Evolutionary conservation across 2,329 filamentous ascomycete genomes (phyloP), one percentile per base, ranked within the genome.

Genomic region (Mariannaea elegans): DNA sequence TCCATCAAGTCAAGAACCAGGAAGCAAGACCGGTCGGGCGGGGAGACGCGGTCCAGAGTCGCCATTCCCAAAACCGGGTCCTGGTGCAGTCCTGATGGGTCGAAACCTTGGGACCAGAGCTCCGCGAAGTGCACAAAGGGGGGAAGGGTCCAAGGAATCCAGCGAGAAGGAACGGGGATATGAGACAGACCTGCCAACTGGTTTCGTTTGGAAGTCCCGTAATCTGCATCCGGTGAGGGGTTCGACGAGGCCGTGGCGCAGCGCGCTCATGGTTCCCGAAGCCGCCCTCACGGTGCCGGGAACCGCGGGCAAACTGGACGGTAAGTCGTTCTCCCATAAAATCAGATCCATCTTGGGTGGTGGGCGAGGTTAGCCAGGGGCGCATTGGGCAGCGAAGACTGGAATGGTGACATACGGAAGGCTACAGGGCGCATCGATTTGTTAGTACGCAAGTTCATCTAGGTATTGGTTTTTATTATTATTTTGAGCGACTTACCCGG

Each of bases 151-250:
- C 78, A 72, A 74, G 69, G 75, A 74, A 70, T 78, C 78, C 79
- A 78, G 73, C 75, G 75, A 78, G 77, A 82, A 84, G 73, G 76
- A 84, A 86, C 81, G 81, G 82, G 86, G 83, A 83, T 83, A 79
- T 77, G 76, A 77, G 83, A 91, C 95, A 95, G 90, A 99, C 95
- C 95, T 99, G 95, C 95, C 95, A 99, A 88, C 94, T 97, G 85
- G 95, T 99, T 85, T 98, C 94, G 82, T 88, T 89, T 77, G 94
- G 94, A 80, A 99, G 92, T 83, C 94, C 94, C 84, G 92, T 91
- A 75, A 99, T 96, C 80, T 94, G 90, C 95, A 99, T 98, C 78
- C 95, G 91, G 80, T 94, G 93, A 70, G 93, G 89, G 70, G 95
- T 99, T 78, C 95, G 93, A 75, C 95, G 91, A 67, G 95, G 95